Evolutionary conservation across 2,329 filamentous ascomycete species (phyloP).

Genomic region (Alternaria sp.): DNA sequence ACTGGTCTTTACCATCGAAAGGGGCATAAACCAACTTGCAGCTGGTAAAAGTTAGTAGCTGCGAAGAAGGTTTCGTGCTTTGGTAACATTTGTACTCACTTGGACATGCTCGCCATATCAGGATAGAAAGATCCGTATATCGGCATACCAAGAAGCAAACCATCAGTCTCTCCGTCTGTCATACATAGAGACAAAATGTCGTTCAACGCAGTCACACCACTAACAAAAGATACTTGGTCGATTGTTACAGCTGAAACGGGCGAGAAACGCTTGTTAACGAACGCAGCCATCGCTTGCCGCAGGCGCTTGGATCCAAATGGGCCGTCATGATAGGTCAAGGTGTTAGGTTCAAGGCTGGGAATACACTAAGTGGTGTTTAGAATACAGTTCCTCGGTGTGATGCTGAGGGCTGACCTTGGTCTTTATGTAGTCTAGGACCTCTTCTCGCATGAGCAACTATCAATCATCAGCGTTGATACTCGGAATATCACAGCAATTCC

Average conservation of each 20-base stretch:
- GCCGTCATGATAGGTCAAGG: conserved; percentile 16
- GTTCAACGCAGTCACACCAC: conserved; percentile 13
- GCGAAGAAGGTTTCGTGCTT: not conserved
- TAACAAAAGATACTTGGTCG: conserved; percentile 10
- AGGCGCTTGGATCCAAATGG: conserved; percentile 12
- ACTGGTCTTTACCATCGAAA: conserved; percentile 7
- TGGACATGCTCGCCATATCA: conserved; percentile 16
- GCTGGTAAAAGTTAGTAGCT: not conserved
- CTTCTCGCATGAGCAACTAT: conserved; percentile 13
- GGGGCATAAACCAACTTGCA: conserved; percentile 13
- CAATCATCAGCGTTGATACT: not conserved
- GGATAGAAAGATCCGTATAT: conserved; percentile 14
- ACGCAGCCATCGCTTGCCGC: conserved; percentile 9
- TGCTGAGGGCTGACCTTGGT: conserved; percentile 9
- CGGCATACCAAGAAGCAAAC: conserved; percentile 16
- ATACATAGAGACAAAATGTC: conserved; percentile 14
- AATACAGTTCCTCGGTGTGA: not conserved
- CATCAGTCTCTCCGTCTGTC: conserved; percentile 12
- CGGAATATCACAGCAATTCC: not conserved
- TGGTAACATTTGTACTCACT: not conserved
- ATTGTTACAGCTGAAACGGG: conserved; percentile 5
- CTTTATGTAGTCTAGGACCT: conserved; percentile 4
- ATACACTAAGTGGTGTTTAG: conserved; percentile 3
- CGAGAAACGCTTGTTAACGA: conserved; percentile 12
- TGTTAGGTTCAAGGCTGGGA: not conserved